These are phyloP conservation scores for Calonectria fujianensis DNA, from an alignment of 2,329 filamentous ascomycete species.

Conservation along the genomic window DNA sequence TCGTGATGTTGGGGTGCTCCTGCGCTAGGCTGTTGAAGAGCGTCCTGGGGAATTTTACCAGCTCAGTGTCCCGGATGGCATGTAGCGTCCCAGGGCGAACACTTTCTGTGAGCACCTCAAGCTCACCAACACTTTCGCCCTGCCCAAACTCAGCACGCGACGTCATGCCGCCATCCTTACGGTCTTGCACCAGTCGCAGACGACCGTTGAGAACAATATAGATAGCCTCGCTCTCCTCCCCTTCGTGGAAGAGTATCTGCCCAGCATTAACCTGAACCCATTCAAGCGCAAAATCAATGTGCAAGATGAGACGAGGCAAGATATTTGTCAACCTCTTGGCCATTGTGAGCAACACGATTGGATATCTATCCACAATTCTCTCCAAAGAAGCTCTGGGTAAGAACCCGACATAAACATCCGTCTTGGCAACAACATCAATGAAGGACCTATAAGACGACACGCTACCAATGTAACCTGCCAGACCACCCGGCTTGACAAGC, in stretches of 20 bases:
- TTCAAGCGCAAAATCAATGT: conserved; percentile 98
- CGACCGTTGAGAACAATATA: conserved; percentile 98
- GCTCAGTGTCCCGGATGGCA: conserved; percentile 95
- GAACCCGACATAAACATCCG: conserved; percentile 98
- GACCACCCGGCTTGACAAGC: conserved; percentile 93
- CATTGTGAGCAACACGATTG: conserved; percentile 94
- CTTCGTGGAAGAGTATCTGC: conserved; percentile 94
- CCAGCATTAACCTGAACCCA: conserved; percentile 98
- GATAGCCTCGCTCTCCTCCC: conserved; percentile 97
- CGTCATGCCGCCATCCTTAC: conserved; percentile 86
- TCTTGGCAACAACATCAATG: conserved; percentile 97
- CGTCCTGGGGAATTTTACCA: conserved; percentile 96
- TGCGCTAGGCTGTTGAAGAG: conserved; percentile 98
- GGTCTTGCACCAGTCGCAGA: conserved; percentile 88
- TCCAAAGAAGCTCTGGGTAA: conserved; percentile 90
- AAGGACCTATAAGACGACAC: conserved; percentile 97
- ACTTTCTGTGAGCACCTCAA: conserved; percentile 97
- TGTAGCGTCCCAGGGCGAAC: conserved; percentile 92
- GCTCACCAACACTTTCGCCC: conserved; percentile 96
- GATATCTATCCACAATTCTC: conserved; percentile 93
- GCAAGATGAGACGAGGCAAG: conserved; percentile 90
- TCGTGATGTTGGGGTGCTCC: conserved; percentile 98
- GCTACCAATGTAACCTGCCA: conserved; percentile 95
- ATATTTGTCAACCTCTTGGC: conserved; percentile 94
- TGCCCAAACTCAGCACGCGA: conserved; percentile 96